Evolutionary conservation across 306 rosid species (phyloP).

Genomic region (Styphnolobium japonicum): DNA sequence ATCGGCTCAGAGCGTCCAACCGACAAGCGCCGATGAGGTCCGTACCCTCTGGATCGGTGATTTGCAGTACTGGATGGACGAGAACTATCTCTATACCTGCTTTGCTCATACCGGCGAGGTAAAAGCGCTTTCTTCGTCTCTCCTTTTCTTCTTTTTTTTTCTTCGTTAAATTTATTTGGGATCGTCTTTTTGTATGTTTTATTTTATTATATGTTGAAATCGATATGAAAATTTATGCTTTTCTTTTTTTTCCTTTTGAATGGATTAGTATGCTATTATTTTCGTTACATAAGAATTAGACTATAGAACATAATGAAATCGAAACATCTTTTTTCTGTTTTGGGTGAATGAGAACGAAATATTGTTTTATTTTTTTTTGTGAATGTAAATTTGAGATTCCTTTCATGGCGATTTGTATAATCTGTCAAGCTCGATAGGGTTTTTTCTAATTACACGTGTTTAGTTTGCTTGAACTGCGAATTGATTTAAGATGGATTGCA

Average conservation of each 20-base stretch:
- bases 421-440: not conserved
- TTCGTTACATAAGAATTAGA: no score
- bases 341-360: not conserved
- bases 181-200: not conserved
- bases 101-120: constrained; percentile 88
- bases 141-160: not conserved
- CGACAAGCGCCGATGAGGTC: constrained; percentile 69
- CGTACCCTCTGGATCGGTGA: constrained; percentile 98
- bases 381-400: not conserved
- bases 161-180: not conserved
- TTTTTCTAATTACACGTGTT: not conserved
- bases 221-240: not conserved
- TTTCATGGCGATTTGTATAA: not conserved
- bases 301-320: no score
- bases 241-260: no score
- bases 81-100: constrained; percentile 59
- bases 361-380: not conserved
- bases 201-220: not conserved
- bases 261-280: no score
- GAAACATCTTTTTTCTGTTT: no score
- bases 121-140: not conserved
- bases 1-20: constrained; percentile 33
- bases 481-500: not conserved
- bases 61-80: constrained; percentile 97
- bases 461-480: not conserved